Evolutionary conservation across 257 asterid genomes (phyloP), one percentile per base, ranked within the genome.

Genomic region (Avicennia marina): DNA sequence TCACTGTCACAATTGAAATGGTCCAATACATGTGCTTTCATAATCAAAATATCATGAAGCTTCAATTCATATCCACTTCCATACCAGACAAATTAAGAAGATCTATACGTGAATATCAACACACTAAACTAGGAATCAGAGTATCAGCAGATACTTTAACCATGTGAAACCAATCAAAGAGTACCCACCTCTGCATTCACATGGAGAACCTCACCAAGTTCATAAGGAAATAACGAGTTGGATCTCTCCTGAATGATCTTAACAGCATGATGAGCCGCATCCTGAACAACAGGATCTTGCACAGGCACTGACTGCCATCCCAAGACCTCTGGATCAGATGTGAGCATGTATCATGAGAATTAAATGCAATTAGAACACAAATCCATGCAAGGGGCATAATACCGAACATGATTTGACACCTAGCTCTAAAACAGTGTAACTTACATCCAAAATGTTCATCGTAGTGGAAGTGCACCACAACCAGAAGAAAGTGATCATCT

Each of bases 211-310:
- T 82, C 90, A 33, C 47, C 68, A 17, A 90, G 96, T 69, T 80
- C 81, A 40, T 84, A 90, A 15, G 96, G 90, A 7, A 77, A 41
- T 36, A 90, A 57, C 0, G 98, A 87, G 78, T 90, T 90, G 10
- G 98, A 90, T 70, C 94, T 75, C 81, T 81, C 71, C 77, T 87
- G 98, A 56, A 90, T 86, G 8, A 81, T 75, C 68, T 66, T 75
- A 18, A 90, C 68, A 50, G 94, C 98, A 65, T 87, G 96, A 41
- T 80, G 42, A 34, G 98, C 98, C 25, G 96, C 98, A 70, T 87
- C 98, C 62, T 77, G 78, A 46, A 90, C 85, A 54, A 78, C 71
- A 16, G 96, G 95, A 73, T 90, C 98, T 34, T 82, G 77, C 48
- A 75, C 95, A 5, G 94, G 81, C 44, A 90, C 94, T 52, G 96